Evolutionary conservation across 306 rosid genomes (phyloP).

Genomic region (Vachellia collinsii): DNA sequence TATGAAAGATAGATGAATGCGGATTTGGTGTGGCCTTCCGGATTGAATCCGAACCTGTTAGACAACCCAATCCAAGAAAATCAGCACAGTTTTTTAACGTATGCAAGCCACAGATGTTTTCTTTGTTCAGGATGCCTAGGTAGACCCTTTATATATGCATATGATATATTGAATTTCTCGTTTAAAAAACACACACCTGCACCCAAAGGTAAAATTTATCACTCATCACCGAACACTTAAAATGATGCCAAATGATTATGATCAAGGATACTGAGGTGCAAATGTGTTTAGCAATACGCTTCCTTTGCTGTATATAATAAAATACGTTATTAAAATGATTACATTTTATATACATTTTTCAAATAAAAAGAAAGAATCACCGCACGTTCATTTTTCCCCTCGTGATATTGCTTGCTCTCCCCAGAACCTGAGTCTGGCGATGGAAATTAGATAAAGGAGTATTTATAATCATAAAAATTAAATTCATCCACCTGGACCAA

Average conservation of each 20-base stretch:
- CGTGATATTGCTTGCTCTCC: neutral
- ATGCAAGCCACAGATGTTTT: constrained; percentile 4
- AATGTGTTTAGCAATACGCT: neutral
- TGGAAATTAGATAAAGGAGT: constrained; percentile 4
- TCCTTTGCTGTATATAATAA: neutral
- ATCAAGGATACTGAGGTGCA: neutral
- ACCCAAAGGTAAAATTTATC: neutral
- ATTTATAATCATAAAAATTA: neutral
- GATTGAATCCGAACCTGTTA: constrained; percentile 89
- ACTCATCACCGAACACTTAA: neutral
- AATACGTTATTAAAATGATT: neutral
- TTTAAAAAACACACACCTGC: neutral
- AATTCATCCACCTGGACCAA: constrained; percentile 71
- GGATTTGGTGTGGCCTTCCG: constrained; percentile 96
- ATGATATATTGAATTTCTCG: neutral
- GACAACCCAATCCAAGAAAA: constrained; percentile 33
- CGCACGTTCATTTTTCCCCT: neutral
- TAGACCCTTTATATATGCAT: neutral
- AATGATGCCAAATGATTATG: neutral
- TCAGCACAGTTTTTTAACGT: neutral
- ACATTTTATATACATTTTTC: neutral
- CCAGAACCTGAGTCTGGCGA: neutral
- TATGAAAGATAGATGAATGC: constrained; percentile 89
- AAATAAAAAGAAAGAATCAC: neutral
- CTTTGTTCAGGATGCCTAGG: constrained; percentile 7